These are phyloP conservation scores for Plenodomus tracheiphilus DNA, from an alignment of 2,329 filamentous ascomycete species.

Conservation along the genomic window DNA sequence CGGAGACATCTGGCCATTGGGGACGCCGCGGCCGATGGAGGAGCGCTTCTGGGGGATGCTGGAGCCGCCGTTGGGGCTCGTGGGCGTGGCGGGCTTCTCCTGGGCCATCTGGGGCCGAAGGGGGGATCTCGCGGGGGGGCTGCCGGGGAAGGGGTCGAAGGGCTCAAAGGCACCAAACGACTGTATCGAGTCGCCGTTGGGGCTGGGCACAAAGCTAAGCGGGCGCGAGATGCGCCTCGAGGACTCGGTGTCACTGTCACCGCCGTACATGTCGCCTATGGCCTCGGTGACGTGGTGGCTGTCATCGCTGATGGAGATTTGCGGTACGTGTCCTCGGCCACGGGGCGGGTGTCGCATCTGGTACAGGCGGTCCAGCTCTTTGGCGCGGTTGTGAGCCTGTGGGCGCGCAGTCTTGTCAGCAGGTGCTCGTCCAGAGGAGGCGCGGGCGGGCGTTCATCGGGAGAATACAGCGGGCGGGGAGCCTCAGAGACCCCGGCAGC, in stretches of 20 bases:
- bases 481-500: not conserved
- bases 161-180: conserved; percentile 26
- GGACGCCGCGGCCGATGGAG: conserved; percentile 15
- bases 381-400: conserved; percentile 47
- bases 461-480: conserved; percentile 1
- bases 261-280: conserved; percentile 87
- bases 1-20: conserved; percentile 41
- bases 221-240: conserved; percentile 64
- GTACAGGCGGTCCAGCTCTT: conserved; percentile 53
- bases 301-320: conserved; percentile 79
- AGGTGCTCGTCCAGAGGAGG: conserved; percentile 9
- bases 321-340: conserved; percentile 59
- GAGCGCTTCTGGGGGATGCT: conserved; percentile 13
- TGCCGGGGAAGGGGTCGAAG: conserved; percentile 38
- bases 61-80: conserved; percentile 22
- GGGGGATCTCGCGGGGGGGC: conserved; percentile 48
- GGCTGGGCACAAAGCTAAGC: conserved; percentile 71
- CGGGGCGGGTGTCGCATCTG: conserved; percentile 57
- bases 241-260: conserved; percentile 66
- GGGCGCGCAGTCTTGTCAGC: conserved; percentile 34
- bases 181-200: conserved; percentile 55
- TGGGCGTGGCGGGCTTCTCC: conserved; percentile 11
- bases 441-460: conserved; percentile 9
- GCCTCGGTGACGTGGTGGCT: conserved; percentile 93
- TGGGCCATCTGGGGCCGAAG: conserved; percentile 40